Conservation (phyloP, 2,329 filamentous ascomycete species). For the Alternaria arborescens region DNA sequence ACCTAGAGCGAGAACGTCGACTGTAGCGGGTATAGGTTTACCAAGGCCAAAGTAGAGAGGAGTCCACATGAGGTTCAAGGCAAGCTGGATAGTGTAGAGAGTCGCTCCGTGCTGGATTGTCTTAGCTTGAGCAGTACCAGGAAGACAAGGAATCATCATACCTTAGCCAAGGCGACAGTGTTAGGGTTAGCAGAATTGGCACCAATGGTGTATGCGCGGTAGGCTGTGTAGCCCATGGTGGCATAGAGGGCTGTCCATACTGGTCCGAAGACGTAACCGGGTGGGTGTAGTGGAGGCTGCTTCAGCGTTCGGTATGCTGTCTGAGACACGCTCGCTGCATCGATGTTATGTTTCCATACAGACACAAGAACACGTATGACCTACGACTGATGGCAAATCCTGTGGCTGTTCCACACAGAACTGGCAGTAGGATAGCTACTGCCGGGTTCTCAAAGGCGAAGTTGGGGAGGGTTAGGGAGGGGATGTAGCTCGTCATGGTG, state of each 20-base stretch:
- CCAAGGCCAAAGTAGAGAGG: conserved; percentile 88
- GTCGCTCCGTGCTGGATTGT: conserved; percentile 68
- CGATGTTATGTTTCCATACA: conserved; percentile 5
- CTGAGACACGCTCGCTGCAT: conserved; percentile 51
- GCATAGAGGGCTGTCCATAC: conserved; percentile 68
- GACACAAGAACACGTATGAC: conserved; percentile 33
- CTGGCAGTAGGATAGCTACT: conserved; percentile 76
- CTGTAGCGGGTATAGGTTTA: conserved; percentile 75
- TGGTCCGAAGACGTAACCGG: conserved; percentile 66
- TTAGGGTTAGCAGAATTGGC: conserved; percentile 60
- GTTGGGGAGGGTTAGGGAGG: conserved; percentile 77
- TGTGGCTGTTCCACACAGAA: conserved; percentile 75
- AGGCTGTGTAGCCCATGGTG: conserved; percentile 87
- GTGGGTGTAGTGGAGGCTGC: conserved; percentile 68
- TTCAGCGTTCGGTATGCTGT: conserved; percentile 71
- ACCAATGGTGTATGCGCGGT: conserved; percentile 75
- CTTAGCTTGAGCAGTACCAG: conserved; percentile 9
- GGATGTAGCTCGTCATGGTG: conserved; percentile 80
- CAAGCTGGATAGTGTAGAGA: conserved; percentile 86
- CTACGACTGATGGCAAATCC: conserved; percentile 74
- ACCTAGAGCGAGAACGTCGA: conserved; percentile 78
- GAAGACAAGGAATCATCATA: conserved; percentile 24
- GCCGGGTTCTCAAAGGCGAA: conserved; percentile 76
- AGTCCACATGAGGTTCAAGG: conserved; percentile 87
- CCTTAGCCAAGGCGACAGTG: conserved; percentile 67